Conservation (phyloP, 139 green algal species). For the Gonium pectorale region DNA sequence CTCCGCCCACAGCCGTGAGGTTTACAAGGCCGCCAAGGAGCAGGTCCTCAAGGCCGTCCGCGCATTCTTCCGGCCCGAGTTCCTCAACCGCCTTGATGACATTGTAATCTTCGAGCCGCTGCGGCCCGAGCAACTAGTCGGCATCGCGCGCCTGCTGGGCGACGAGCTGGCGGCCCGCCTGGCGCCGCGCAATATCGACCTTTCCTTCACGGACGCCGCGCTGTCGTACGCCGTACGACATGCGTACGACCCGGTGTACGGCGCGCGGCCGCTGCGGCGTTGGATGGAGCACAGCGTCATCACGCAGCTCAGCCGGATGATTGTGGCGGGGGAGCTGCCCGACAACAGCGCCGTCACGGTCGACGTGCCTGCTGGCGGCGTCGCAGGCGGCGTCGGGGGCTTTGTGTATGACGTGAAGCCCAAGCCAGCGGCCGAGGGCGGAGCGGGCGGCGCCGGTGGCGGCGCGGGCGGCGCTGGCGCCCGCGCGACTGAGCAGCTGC, state of each 20-base stretch:
- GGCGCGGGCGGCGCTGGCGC: background rate
- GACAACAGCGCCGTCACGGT: conserved; percentile 45
- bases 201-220: conserved; percentile 56
- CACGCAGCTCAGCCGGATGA: conserved; percentile 73
- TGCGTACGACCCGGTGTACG: conserved; percentile 66
- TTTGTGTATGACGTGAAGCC: background rate
- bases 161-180: conserved; percentile 26
- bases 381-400: background rate
- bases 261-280: conserved; percentile 72
- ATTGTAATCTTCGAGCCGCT: conserved; percentile 89
- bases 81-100: conserved; percentile 93
- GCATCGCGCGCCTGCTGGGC: conserved; percentile 11
- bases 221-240: conserved; percentile 65
- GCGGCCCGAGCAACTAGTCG: conserved; percentile 7
- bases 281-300: conserved; percentile 77
- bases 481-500: conserved; percentile 20
- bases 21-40: conserved; percentile 9
- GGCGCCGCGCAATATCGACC: conserved; percentile 44
- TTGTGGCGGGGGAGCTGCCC: conserved; percentile 66
- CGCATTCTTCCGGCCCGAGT: conserved; percentile 83
- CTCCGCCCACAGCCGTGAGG: background rate
- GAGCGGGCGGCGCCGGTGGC: background rate
- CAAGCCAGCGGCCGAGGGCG: background rate
- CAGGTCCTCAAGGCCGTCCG: conserved; percentile 37
- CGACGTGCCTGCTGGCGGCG: background rate